Evolutionary conservation across 768 basidiomycete species (phyloP), one percentile per base, ranked within the genome.

Genomic region (Macrocybe gigantea): DNA sequence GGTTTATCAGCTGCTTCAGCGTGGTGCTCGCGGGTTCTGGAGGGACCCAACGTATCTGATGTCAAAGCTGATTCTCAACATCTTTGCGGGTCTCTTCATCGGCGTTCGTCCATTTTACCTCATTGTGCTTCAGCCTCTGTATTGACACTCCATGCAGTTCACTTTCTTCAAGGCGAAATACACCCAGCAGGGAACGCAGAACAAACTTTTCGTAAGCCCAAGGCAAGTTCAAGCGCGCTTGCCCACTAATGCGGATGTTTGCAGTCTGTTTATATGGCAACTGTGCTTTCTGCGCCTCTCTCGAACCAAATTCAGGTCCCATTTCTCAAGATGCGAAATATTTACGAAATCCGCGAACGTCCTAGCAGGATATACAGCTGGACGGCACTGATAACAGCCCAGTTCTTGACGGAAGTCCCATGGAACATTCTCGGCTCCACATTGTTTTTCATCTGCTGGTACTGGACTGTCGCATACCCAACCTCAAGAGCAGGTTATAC

Each of bases 371-470:
- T 80, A 63, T 88, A 84, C 62, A 71, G 71, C 42, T 87, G 84
- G 85, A 67, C 75, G 0, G 80, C 80, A 0, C 64, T 82, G 31
- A 56, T 79, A 9, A 76, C 79, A 0, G 67, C 80, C 0, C 79
- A 79, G 49, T 68, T 83, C 49, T 50, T 79, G 3, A 71, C 73
- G 6, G 83, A 85, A 52, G 51, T 84, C 2, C 83, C 83, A 0
- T 84, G 80, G 79, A 83, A 84, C 52, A 76, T 84, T 12, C 10
- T 81, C 1, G 79, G 79, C 22, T 78, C 82, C 0, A 68, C 74
- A 0, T 40, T 87, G 5, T 82, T 80, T 69, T 88, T 80, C 69
- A 57, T 82, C 13, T 83, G 79, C 58, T 88, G 84, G 84, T 88
- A 75, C 60, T 86, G 80, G 79, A 82, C 83, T 1, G 80, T 85